Percentiles rank a stretch among this genome's conserved stretches.
These are phyloP conservation scores for Dryas alaskensis DNA, from an alignment of 306 rosid species.

Conservation along the genomic window DNA sequence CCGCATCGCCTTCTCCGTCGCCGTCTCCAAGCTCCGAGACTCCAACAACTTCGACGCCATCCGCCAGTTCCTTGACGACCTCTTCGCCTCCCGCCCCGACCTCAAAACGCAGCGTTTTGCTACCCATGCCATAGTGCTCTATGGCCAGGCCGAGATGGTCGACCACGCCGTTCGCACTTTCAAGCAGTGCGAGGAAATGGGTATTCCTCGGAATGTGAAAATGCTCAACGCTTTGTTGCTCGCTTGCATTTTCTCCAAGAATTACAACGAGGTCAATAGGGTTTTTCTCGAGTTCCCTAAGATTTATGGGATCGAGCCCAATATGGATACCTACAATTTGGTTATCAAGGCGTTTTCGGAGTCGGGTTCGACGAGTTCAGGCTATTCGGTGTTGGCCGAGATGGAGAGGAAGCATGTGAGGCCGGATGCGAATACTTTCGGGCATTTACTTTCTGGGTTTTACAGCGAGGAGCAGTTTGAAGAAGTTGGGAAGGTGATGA, in stretches of 20 bases:
- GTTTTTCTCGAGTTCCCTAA: conserved; percentile 63
- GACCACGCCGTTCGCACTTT: conserved; percentile 58
- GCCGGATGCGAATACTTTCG: conserved; percentile 49
- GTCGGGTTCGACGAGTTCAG: conserved; percentile 55
- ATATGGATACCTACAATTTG: conserved; percentile 59
- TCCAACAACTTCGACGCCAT: conserved; percentile 54
- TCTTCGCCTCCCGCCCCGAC: conserved; percentile 53
- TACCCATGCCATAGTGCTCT: conserved; percentile 63
- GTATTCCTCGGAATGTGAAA: conserved; percentile 45
- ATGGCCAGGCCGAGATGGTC: conserved; percentile 75
- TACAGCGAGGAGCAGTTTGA: conserved; percentile 62
- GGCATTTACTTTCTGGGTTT: conserved; percentile 46
- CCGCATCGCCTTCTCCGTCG: conserved; percentile 61
- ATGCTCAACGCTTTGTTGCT: conserved; percentile 64
- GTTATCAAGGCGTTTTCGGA: conserved; percentile 61
- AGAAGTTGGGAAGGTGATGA: conserved; percentile 63
- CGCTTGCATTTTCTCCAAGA: conserved; percentile 53
- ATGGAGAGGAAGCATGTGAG: conserved; percentile 61
- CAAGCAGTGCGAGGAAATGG: conserved; percentile 34
- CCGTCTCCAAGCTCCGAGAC: conserved; percentile 55
- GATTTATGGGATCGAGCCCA: conserved; percentile 44
- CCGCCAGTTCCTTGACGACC: conserved; percentile 50
- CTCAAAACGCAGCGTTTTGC: conserved; percentile 59
- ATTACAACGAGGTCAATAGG: conserved; percentile 54
- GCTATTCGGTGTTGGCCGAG: conserved; percentile 61